These are phyloP conservation scores for Colletotrichum sp. DNA, from an alignment of 2,329 filamentous ascomycete genomes.

Conservation along the genomic window DNA sequence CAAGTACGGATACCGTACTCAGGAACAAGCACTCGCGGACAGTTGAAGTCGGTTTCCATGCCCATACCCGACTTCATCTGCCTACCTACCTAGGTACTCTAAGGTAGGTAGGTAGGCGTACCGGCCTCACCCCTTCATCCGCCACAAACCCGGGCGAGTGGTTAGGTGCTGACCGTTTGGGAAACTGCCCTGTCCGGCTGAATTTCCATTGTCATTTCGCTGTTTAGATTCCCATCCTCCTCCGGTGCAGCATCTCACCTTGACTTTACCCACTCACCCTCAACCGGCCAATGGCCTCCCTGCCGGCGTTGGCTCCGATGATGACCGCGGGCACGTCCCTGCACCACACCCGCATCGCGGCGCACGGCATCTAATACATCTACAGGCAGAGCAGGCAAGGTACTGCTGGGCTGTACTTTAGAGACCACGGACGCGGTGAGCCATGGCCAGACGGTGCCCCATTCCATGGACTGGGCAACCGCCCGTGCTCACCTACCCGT, in stretches of 20 bases:
- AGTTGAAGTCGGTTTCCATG: not conserved
- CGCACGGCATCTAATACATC: not conserved
- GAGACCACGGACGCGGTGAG: not conserved
- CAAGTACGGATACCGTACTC: not conserved
- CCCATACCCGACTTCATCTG: not conserved
- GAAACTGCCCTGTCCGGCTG: not conserved
- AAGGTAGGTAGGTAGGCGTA: not conserved
- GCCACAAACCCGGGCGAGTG: not conserved
- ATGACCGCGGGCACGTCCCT: not conserved
- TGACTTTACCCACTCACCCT: not conserved
- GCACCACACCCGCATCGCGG: not conserved
- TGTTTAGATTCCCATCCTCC: not conserved
- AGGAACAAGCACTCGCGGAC: not conserved
- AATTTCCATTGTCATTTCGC: not conserved
- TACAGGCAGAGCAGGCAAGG: not conserved
- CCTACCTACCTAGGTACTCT: not conserved
- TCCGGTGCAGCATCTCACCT: not conserved
- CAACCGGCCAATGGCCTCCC: not conserved
- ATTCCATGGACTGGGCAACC: not conserved
- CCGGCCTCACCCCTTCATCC: not conserved
- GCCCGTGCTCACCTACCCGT: not conserved
- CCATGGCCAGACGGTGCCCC: not conserved
- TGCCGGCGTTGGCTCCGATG: not conserved
- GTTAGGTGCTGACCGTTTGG: not conserved
- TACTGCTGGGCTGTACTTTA: not conserved